Base-by-base conservation (phyloP, 306 rosid genomes). In the Pyrus betulifolia region DNA sequence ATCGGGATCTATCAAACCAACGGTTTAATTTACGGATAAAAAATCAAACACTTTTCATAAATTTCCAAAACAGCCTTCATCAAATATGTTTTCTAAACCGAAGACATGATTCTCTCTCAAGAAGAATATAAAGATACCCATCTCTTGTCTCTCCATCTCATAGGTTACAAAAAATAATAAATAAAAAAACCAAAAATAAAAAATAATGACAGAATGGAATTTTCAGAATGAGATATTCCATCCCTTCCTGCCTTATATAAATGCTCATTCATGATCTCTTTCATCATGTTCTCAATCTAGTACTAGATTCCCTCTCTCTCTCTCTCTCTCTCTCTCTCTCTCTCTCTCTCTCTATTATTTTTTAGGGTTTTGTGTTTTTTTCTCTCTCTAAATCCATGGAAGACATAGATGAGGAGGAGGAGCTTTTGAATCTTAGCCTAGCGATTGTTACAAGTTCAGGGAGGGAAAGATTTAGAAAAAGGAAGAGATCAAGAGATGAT, bases 361-460 rank as follows among this genome's bases (percentile, higher is more conserved):
- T 49, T 49, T 49, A 49, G 55, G 55, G 55, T 49, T 49, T 49
- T 15, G 8, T 49, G 19, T 49, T 15, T 15, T 15, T 49, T 52
- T 68, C 59, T 69, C 52, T 60, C 40, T 33, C 62, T 18, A 5
- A 0, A 23, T 33, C 3, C 64, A 91, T 91, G 95, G 91, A 86
- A 84, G 83, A 82, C 81, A 79, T 87, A 64, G 88, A 88, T 17
- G 91, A 88, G 55, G 91, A 89, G 23, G 88, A 86, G 25, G 87
- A 88, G 88, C 81, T 88, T 74, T 82, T 91, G 84, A 89, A 84
- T 81, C 97, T 91, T 12, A 91, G 86, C 89, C 97, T 91, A 21
- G 86, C 90, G 31, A 88, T 86, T 55, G 87, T 85, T 42, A 51
- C 89, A 14, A 74, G 44, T 51, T 67, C 84, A 0, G 58, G 76